phyloP scores from a whole-genome alignment of 164 flowering plant species.

The Kalanchoe fedtschenkoi region DNA sequence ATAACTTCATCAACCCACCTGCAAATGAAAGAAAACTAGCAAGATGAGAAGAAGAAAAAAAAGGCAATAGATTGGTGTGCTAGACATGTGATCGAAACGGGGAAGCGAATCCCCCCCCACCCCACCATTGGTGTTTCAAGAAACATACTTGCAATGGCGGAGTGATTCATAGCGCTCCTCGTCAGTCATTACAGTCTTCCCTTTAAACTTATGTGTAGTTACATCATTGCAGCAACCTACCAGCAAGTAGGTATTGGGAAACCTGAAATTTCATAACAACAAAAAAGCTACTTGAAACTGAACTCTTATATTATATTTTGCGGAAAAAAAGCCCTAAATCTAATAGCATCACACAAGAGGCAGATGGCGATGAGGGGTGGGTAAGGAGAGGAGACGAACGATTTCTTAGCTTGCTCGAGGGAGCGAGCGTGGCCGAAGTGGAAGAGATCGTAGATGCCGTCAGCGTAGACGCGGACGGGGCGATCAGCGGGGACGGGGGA shows the following conservation, averaged over 20 bases:
- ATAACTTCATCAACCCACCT: constrained; percentile 21
- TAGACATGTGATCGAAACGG: background rate
- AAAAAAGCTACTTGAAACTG: background rate
- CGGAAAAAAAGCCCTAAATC: background rate
- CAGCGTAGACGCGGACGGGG: constrained; percentile 15
- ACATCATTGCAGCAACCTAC: constrained; percentile 74
- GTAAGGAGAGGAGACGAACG: background rate
- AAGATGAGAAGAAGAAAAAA: background rate
- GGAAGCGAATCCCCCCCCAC: constrained; percentile 7
- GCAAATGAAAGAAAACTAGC: background rate
- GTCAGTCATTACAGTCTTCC: constrained; percentile 66
- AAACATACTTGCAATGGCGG: constrained; percentile 51
- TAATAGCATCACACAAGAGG: background rate
- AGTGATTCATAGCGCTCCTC: constrained; percentile 59
- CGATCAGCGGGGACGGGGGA: background rate
- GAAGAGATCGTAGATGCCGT: constrained; percentile 15
- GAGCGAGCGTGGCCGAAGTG: constrained; percentile 12
- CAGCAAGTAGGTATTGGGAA: constrained; percentile 51
- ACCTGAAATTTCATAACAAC: constrained; percentile 20
- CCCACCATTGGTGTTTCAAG: background rate
- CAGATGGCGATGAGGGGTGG: background rate
- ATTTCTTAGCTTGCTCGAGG: constrained; percentile 15
- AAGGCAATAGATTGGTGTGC: background rate
- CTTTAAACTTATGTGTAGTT: constrained; percentile 45
- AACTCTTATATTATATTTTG: background rate